These are phyloP conservation scores for Mortierella sp. DNA, from an alignment of 371 early-diverging fungal species.

Conservation along the genomic window DNA sequence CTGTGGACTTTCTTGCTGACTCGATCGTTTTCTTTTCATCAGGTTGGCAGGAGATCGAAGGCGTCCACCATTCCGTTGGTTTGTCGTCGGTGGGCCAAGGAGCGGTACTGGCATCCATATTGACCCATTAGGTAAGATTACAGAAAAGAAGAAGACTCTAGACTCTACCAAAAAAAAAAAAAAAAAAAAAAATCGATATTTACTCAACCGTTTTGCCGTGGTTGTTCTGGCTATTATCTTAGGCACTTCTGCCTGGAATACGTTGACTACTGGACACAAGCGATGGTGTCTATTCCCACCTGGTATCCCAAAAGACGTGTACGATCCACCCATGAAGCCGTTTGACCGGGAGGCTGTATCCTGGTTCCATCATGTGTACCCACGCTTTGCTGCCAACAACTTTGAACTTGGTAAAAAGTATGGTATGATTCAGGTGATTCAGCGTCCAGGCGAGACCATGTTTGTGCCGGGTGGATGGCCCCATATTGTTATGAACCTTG, in stretches of 20 bases:
- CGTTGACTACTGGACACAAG: constrained; percentile 71
- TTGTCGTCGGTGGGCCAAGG: constrained; percentile 72
- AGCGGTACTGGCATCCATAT: constrained; percentile 77
- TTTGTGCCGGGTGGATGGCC: constrained; percentile 91
- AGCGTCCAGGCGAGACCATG: constrained; percentile 83
- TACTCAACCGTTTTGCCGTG: too few species aligned
- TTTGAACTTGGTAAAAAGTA: constrained; percentile 56
- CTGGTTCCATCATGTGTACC: constrained; percentile 83
- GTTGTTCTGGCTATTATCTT: background rate
- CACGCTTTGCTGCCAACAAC: constrained; percentile 57
- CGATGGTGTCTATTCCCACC: constrained; percentile 84
- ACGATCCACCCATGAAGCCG: constrained; percentile 70
- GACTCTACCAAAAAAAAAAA: too few species aligned
- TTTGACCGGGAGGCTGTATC: constrained; percentile 82
- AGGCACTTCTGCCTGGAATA: constrained; percentile 78
- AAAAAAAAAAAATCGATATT: too few species aligned
- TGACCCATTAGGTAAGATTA: constrained; percentile 63
- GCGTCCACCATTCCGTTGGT: constrained; percentile 75
- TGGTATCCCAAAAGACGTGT: constrained; percentile 59
- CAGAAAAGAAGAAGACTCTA: background rate
- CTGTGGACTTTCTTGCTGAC: too few species aligned
- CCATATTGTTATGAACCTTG: constrained; percentile 87
- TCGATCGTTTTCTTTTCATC: background rate
- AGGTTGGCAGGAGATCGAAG: constrained; percentile 68
- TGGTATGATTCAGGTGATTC: constrained; percentile 81